Evolutionary conservation across 371 early-diverging fungal species (phyloP), one percentile per base, ranked within the genome.

Genomic region (Zychaea mexicana): DNA sequence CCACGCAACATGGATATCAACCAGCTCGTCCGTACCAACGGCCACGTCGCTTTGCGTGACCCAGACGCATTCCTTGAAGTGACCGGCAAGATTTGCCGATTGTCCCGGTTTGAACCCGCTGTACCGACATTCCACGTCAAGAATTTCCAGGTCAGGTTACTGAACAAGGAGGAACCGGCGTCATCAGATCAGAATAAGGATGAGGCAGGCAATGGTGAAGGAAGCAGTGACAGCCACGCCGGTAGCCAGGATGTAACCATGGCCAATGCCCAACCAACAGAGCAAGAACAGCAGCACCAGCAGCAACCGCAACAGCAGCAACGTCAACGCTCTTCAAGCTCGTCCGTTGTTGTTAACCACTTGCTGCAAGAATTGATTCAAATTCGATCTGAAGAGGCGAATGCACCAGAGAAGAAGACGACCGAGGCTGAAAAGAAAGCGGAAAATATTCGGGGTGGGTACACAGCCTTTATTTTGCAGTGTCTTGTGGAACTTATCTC

Each of bases 391-490:
- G 61, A 68, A 47, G 63, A 55, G n/a, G 59, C 57, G 6, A 53
- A 56, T 21, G 45, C 21, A 49, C 57, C 28, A 57, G 70, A 32
- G 53, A 66, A 54, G 45, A 62, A 39, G 24, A 56, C 45, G 19
- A 52, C 62, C 1, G 70, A 59, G 2, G 68, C 68, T 10, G 65
- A 60, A 32, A 71, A 26, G 64, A 74, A 66, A 28, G 71, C 81
- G 31, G 65, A 80, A 42, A 77, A 69, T 39, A 63, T 75, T 39
- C 73, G 72, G 32, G 83, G 75, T 73, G 85, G 77, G 62, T 91
- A 90, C 60, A 89, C 94, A 21, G 90, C 92, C 54, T 95, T 93
- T 80, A 63, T 97, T 32, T 71, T 98, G 56, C 96, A 96, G 72
- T 86, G 89, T 42, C 76, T 97, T 31, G 83, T 91, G 10, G 98